Evolutionary conservation across 202 grass and related monocot genomes (phyloP).

Genomic region (Sporobolus alterniflorus): DNA sequence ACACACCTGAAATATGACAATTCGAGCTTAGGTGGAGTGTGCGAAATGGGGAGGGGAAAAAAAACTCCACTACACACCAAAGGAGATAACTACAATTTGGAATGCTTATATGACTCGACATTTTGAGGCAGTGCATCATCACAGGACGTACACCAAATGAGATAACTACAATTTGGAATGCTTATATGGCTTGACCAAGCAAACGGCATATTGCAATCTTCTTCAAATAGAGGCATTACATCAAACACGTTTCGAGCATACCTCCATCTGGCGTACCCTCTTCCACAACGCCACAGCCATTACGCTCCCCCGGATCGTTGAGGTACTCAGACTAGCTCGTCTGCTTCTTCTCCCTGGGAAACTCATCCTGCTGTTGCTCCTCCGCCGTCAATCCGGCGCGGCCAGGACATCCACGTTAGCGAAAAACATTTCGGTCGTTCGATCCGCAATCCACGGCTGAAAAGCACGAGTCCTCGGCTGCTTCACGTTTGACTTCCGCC

Average conservation of each 20-base stretch:
- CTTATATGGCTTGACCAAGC: neutral
- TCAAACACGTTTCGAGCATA: slow-evolving; percentile 35
- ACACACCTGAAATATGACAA: slow-evolving; percentile 59
- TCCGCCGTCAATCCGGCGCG: no score
- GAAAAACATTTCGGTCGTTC: no score
- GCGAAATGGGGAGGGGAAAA: neutral
- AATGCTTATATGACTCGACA: neutral
- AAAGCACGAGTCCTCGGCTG: no score
- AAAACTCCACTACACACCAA: neutral
- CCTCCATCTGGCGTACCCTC: slow-evolving; percentile 27
- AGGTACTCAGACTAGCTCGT: slow-evolving; percentile 84
- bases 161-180: neutral
- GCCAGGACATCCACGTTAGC: no score
- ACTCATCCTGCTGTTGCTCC: neutral
- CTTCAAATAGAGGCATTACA: neutral
- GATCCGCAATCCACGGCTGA: no score
- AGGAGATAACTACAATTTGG: neutral
- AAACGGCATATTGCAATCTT: neutral
- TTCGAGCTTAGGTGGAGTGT: slow-evolving; percentile 4
- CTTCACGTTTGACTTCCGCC: no score
- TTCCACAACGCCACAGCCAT: neutral
- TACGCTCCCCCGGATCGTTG: slow-evolving; percentile 37
- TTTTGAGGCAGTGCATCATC: neutral
- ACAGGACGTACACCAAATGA: neutral
- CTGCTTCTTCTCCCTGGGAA: slow-evolving; percentile 43